These are phyloP conservation scores for Pichia sp. DNA, from an alignment of 1,139 yeast genomes.

Conservation along the genomic window DNA sequence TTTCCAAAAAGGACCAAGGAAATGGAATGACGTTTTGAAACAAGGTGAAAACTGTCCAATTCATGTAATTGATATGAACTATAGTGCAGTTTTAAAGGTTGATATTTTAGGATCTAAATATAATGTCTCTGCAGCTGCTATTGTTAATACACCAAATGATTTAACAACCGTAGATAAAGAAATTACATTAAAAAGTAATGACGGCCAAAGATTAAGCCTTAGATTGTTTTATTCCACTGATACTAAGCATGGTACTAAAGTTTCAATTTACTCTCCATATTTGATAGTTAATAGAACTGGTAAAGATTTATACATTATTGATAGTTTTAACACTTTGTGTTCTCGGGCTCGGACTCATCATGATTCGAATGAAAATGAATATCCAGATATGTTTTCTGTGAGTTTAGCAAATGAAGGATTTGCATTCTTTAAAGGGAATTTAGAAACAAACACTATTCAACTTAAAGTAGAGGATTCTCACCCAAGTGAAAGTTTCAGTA, in stretches of 20 bases:
- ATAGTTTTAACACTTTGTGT: conserved; percentile 45
- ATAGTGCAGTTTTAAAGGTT: conserved; percentile 52
- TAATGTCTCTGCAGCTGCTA: conserved; percentile 71
- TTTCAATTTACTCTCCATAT: conserved; percentile 80
- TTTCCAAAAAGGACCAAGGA: conserved; percentile 72
- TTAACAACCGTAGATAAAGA: conserved; percentile 23
- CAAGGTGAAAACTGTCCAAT: conserved; percentile 66
- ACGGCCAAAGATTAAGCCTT: conserved; percentile 64
- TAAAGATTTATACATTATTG: conserved; percentile 52
- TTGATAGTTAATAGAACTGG: conserved; percentile 78
- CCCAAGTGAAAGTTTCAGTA: conserved; percentile 74
- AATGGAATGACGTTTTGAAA: conserved; percentile 56
- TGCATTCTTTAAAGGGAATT: conserved; percentile 24
- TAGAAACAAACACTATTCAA: conserved; percentile 60
- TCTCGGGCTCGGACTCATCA: conserved; percentile 28
- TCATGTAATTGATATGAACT: conserved; percentile 74
- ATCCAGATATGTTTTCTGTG: conserved; percentile 84
- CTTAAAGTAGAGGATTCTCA: conserved; percentile 63
- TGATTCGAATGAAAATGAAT: conserved; percentile 29
- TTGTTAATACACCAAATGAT: conserved; percentile 55
- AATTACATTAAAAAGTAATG: conserved; percentile 41
- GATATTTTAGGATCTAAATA: conserved; percentile 63
- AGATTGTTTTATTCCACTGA: conserved; percentile 56
- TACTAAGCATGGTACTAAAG: conserved; percentile 49
- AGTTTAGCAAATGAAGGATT: conserved; percentile 37